Conservation (phyloP, 768 basidiomycete species). For the Mycena albidolilacea region DNA sequence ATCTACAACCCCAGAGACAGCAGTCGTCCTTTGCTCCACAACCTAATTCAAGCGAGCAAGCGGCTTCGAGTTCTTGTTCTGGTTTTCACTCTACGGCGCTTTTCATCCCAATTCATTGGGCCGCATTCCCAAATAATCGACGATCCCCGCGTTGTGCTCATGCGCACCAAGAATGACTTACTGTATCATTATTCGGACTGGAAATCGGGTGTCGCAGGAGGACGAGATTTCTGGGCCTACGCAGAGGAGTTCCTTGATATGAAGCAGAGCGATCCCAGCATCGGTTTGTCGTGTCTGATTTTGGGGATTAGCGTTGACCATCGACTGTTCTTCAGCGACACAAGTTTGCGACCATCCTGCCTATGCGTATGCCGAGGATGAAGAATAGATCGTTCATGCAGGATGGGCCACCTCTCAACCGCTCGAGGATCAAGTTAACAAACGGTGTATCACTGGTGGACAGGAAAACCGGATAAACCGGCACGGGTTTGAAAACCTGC, state of each 20-base stretch:
- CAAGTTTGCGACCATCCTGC: too few relatives aligned
- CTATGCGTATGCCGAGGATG: too few relatives aligned
- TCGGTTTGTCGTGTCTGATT: not conserved
- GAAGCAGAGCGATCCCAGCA: not conserved
- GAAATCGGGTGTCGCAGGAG: not conserved
- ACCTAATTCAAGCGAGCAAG: not conserved
- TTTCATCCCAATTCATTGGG: too few relatives aligned
- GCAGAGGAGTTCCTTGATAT: not conserved
- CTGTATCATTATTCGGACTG: not conserved
- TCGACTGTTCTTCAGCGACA: too few relatives aligned
- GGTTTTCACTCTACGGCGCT: not conserved
- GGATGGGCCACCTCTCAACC: too few relatives aligned
- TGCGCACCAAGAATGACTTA: not conserved
- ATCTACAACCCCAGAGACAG: not conserved
- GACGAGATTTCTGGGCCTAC: constrained; percentile 6
- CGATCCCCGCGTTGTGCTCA: constrained; percentile 3
- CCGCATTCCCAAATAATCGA: not conserved
- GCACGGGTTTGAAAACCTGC: too few relatives aligned
- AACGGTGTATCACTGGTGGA: too few relatives aligned
- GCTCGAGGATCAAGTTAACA: too few relatives aligned
- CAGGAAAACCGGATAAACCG: too few relatives aligned
- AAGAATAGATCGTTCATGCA: too few relatives aligned
- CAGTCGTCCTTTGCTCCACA: not conserved
- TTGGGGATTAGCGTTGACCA: too few relatives aligned
- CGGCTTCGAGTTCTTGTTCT: not conserved